Conservation (phyloP, 768 basidiomycete species). For the Xerocomellus intermedius region DNA sequence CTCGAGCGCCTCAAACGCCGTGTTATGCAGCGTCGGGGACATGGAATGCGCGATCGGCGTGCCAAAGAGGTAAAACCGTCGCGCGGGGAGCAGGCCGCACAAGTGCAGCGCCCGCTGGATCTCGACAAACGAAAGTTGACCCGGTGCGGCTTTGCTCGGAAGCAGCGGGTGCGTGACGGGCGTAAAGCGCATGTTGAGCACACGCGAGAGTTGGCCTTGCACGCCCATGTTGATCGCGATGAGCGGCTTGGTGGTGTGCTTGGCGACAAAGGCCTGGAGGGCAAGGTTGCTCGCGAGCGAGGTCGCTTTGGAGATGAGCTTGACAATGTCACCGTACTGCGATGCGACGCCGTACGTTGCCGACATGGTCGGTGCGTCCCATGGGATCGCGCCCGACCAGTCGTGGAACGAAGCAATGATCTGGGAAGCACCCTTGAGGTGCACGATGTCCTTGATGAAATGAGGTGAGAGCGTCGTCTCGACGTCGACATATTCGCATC, state of each 20-base stretch:
- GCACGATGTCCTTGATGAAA: conserved; percentile 54
- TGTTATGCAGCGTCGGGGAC: conserved; percentile 93
- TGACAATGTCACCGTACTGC: conserved; percentile 82
- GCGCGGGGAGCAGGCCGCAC: conserved; percentile 72
- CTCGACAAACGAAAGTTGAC: conserved; percentile 86
- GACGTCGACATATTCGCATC: conserved; percentile 91
- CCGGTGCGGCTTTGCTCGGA: conserved; percentile 87
- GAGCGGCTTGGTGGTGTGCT: conserved; percentile 68
- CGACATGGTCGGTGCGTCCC: conserved; percentile 66
- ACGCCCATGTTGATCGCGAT: conserved; percentile 94
- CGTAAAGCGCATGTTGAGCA: conserved; percentile 82
- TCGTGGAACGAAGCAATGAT: conserved; percentile 96
- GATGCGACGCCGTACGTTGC: conserved; percentile 68
- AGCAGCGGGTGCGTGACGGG: conserved; percentile 89
- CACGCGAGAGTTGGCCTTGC: conserved; percentile 86
- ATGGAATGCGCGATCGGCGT: conserved; percentile 85
- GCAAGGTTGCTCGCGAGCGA: conserved; percentile 74
- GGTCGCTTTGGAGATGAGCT: conserved; percentile 86
- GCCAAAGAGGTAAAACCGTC: conserved; percentile 84
- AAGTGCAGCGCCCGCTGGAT: conserved; percentile 82
- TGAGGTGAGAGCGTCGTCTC: conserved; percentile 76
- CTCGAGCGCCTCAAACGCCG: conserved; percentile 76
- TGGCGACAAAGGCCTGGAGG: conserved; percentile 68
- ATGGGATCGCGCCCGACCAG: conserved; percentile 81
- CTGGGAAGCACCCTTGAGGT: conserved; percentile 67